These are phyloP conservation scores for Aspergillus sparsus DNA, from an alignment of 495 filamentous ascomycete species.

Conservation along the genomic window DNA sequence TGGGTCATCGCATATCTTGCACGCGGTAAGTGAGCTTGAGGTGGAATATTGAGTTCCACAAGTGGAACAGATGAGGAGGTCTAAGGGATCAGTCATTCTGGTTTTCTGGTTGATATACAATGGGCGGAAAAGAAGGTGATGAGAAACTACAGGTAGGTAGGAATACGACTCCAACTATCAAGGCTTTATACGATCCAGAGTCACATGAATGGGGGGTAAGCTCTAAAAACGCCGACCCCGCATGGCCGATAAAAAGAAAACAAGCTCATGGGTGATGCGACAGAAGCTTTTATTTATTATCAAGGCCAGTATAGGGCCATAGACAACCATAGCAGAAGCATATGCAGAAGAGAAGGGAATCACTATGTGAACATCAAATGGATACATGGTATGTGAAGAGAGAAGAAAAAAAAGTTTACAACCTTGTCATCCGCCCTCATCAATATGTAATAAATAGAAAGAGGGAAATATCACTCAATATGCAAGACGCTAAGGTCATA, in stretches of 20 bases:
- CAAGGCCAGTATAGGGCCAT: constrained; percentile 1
- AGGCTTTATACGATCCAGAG: too few relatives aligned
- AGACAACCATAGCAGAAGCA: constrained; percentile 6
- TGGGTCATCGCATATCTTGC: constrained; percentile 75
- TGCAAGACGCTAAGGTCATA: constrained; percentile 22
- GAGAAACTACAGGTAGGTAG: background rate
- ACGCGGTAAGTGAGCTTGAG: constrained; percentile 47
- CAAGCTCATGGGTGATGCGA: background rate
- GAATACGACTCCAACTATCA: background rate
- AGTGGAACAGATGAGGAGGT: constrained; percentile 63
- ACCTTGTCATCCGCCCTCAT: constrained; percentile 10
- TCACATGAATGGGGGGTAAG: too few relatives aligned
- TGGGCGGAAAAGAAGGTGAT: background rate
- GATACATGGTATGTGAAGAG: constrained; percentile 21
- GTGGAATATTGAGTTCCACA: constrained; percentile 72
- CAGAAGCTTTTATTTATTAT: constrained; percentile 13
- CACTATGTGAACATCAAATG: constrained; percentile 25
- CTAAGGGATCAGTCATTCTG: constrained; percentile 22
- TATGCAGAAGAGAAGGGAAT: constrained; percentile 27
- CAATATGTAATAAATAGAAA: constrained; percentile 12
- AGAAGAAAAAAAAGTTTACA: constrained; percentile 19
- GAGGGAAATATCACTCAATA: constrained; percentile 15
- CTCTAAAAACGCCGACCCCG: background rate
- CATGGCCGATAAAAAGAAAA: background rate
- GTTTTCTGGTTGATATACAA: background rate